These are phyloP conservation scores for Fusarium sp. DNA, from an alignment of 2,329 filamentous ascomycete genomes.

Conservation along the genomic window DNA sequence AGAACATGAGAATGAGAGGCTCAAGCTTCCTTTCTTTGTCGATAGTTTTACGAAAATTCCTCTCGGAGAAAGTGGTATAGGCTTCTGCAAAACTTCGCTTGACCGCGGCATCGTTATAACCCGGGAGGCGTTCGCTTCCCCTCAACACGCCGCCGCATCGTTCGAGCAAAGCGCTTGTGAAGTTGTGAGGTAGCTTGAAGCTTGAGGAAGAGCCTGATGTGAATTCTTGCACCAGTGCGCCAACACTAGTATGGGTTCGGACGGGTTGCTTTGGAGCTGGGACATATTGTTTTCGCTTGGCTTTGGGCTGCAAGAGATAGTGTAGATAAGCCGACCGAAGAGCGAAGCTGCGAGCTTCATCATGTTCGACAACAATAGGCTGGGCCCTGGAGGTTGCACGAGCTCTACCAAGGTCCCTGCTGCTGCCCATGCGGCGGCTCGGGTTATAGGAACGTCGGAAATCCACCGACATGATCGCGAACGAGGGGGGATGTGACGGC, in stretches of 20 bases:
- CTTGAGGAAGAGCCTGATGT: conserved; percentile 63
- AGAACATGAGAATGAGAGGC: conserved; percentile 94
- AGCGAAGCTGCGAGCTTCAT: conserved; percentile 92
- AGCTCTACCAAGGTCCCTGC: conserved; percentile 56
- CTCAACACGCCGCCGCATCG: conserved; percentile 84
- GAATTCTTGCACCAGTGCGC: conserved; percentile 92
- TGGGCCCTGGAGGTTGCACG: conserved; percentile 63
- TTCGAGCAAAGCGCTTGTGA: conserved; percentile 70
- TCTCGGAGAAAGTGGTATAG: conserved; percentile 91
- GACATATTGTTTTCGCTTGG: conserved; percentile 90
- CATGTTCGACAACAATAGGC: conserved; percentile 67
- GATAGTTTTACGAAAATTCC: conserved; percentile 88
- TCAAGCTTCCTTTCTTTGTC: conserved; percentile 95
- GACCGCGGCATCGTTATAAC: conserved; percentile 89
- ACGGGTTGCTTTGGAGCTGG: conserved; percentile 72
- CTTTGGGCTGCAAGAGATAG: conserved; percentile 91
- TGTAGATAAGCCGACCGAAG: conserved; percentile 91
- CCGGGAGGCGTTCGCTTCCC: conserved; percentile 85
- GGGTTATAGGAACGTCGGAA: conserved; percentile 63
- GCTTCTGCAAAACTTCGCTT: conserved; percentile 96
- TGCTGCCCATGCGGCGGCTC: conserved; percentile 61
- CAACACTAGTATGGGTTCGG: conserved; percentile 77
- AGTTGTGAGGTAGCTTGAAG: conserved; percentile 70
- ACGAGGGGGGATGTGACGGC: conserved; percentile 24
- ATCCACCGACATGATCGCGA: conserved; percentile 62